These are phyloP conservation scores for Gonapodya sp. DNA, from an alignment of 192 early-diverging fungal species.

Conservation along the genomic window DNA sequence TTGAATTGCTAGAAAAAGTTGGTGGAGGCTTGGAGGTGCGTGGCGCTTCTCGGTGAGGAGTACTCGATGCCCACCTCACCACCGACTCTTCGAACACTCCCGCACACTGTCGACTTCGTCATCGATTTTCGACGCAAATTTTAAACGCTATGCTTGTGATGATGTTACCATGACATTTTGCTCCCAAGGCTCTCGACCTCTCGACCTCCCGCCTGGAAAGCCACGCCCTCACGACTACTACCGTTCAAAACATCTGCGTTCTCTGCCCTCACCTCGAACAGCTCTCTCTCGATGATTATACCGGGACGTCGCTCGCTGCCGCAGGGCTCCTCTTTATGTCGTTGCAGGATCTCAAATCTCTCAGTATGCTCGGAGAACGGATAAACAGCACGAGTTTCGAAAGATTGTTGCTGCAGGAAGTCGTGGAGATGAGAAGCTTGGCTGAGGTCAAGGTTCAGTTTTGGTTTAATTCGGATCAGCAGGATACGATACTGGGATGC, in stretches of 20 bases:
- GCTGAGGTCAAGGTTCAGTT: neutral
- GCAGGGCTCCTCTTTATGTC: neutral
- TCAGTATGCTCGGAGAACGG: neutral
- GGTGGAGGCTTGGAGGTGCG: neutral
- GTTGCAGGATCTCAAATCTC: neutral
- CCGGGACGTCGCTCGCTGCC: neutral
- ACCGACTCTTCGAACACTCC: no score
- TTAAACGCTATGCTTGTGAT: no score
- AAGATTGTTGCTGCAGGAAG: neutral
- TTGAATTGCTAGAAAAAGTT: neutral
- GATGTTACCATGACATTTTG: no score
- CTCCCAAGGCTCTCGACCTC: neutral
- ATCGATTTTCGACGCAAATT: no score
- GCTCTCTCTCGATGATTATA: neutral
- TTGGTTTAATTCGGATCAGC: slow-evolving; percentile 1
- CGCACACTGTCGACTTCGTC: no score
- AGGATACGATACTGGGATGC: neutral
- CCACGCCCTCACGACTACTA: neutral
- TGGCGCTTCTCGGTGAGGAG: no score
- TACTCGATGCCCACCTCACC: no score
- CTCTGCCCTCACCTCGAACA: neutral
- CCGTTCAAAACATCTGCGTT: neutral
- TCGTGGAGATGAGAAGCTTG: neutral
- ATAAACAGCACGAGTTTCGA: neutral
- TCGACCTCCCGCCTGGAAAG: neutral